Evolutionary conservation across 495 filamentous ascomycete genomes (phyloP).

Genomic region (Annulohypoxylon stygium): DNA sequence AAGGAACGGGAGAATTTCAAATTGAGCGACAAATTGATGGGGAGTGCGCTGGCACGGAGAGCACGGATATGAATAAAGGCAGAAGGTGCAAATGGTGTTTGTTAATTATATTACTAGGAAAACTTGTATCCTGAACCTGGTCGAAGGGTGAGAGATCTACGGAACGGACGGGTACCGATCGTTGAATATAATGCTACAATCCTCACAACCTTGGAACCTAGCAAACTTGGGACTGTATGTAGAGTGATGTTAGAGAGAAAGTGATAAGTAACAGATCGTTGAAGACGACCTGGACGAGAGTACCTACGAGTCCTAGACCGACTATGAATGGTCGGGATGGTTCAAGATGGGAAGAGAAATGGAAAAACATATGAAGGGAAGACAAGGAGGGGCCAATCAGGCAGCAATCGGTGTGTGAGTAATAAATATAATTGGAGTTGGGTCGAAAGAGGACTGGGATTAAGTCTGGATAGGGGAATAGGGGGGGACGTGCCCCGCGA

Average conservation of each 20-base stretch:
- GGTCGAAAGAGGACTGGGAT: conserved; percentile 35
- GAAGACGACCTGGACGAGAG: background rate
- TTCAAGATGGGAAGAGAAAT: conserved; percentile 8
- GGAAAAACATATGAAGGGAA: conserved; percentile 15
- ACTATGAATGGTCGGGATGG: conserved; percentile 1
- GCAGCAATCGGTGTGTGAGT: conserved; percentile 45
- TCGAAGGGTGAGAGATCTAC: conserved; percentile 39
- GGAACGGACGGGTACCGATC: conserved; percentile 36
- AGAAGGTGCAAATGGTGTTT: conserved; percentile 7
- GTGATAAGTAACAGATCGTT: conserved; percentile 41
- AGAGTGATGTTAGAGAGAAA: conserved; percentile 35
- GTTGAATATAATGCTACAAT: conserved; percentile 4
- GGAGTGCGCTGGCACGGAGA: background rate
- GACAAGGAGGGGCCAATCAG: conserved; percentile 46
- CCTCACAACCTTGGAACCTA: conserved; percentile 4
- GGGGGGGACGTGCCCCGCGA: conserved; percentile 35
- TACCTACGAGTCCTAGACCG: background rate
- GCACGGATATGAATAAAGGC: conserved; percentile 9
- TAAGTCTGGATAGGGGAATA: conserved; percentile 27
- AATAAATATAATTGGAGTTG: conserved; percentile 38
- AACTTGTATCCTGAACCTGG: conserved; percentile 27
- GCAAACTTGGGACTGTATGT: conserved; percentile 19
- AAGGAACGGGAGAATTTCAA: conserved; percentile 27
- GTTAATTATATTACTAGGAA: conserved; percentile 19
- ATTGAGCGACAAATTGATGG: conserved; percentile 26